Conservation (phyloP, 805 yeast genomes). For the Clavispora vitiphila region DNA sequence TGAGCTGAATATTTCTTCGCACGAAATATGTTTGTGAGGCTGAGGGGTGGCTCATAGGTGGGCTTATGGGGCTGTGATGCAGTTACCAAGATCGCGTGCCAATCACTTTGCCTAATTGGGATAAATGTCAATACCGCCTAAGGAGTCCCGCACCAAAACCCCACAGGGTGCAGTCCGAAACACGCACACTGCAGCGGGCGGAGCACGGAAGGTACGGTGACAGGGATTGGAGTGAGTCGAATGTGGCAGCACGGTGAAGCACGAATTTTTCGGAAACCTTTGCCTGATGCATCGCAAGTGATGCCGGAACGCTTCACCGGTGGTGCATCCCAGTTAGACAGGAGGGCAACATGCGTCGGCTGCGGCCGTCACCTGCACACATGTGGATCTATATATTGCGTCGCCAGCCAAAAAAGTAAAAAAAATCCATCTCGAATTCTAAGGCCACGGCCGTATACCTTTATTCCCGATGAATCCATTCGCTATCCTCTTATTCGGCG, state of each 20-base stretch:
- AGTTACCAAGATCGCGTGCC: not conserved
- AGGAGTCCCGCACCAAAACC: not conserved
- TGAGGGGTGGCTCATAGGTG: too few species aligned
- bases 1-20: too few species aligned
- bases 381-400: not conserved
- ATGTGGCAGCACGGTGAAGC: too few species aligned
- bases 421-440: not conserved
- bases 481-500: not conserved
- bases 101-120: slow-evolving; percentile 1
- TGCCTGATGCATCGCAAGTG: too few species aligned
- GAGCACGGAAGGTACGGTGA: not conserved
- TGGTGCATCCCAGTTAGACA: too few species aligned
- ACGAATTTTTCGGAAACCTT: too few species aligned
- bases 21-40: too few species aligned
- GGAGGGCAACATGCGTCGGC: not conserved
- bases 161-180: not conserved
- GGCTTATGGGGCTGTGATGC: not conserved
- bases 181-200: not conserved
- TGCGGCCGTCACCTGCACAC: not conserved
- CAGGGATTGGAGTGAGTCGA: not conserved
- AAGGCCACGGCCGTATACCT: not conserved
- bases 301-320: too few species aligned
- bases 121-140: not conserved
- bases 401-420: not conserved
- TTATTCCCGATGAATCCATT: not conserved